Evolutionary conservation across 2,329 filamentous ascomycete genomes (phyloP), one percentile per base, ranked within the genome.

Genomic region (Colletotrichum chrysophilum): DNA sequence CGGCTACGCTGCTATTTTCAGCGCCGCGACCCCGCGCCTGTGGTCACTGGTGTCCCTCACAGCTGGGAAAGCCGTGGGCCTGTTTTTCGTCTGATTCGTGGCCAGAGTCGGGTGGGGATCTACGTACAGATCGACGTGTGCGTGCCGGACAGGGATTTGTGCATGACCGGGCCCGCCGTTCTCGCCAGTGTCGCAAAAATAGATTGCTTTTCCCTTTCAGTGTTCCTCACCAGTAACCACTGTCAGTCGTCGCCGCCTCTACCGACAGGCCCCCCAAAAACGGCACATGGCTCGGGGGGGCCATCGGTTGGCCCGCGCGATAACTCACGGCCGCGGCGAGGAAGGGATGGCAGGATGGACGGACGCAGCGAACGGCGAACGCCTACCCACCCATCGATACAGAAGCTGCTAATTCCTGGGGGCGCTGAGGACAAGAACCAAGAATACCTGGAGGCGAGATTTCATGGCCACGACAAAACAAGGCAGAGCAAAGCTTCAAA

Each of bases 1-100:
- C 73, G 73, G 73, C 70, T 73, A 75, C 58, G 64, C 9, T 73
- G 72, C 73, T 75, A 75, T 75, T 75, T 75, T 75, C 73, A 65
- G 73, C 43, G 65, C 36, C 26, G 7, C n/a, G 43, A 32, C 28
- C 36, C 62, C n/a, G 43, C 38, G 69, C 58, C 38, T 52, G 18
- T 52, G n/a, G 43, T 52, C 43, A 21, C 43, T 52, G 43, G 21
- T 30, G 55, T 58, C 14, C 26, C 55, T 58, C 7, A 58, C 14
- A 58, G 43, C 43, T 58, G 62, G 36, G 21, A 65, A 52, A 21
- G 43, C 43, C 43, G 43, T 52, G 43, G 43, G 43, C 43, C 43
- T 21, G 43, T 52, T 52, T 52, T 52, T 52, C 43, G 43, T 52
- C 43, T 52, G 43, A 52, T 52, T 52, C 43, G 43, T 66, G 64